Conservation (phyloP, 108 stramenopile species). For the Nitzschia inconspicua region DNA sequence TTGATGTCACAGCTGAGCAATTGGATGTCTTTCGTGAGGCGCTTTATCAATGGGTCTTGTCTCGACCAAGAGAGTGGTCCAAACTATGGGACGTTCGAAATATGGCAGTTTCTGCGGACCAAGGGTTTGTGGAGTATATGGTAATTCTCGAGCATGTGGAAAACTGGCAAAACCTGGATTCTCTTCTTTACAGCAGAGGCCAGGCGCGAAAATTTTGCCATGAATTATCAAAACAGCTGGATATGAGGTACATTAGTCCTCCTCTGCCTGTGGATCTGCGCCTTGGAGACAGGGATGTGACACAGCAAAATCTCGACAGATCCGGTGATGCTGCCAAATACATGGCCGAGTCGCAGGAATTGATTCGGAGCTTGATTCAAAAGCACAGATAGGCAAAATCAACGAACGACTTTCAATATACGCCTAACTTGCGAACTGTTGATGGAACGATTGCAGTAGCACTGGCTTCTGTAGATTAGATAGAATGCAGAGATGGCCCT, state of each 20-base stretch:
- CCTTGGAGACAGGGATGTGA: too few species aligned
- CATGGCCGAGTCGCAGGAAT: too few species aligned
- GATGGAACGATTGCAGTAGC: too few species aligned
- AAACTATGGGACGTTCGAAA: conserved; percentile 43
- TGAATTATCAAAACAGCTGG: conserved; percentile 60
- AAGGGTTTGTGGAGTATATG: conserved; percentile 49
- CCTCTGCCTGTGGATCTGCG: conserved; percentile 28
- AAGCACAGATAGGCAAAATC: too few species aligned
- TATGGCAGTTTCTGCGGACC: conserved; percentile 48
- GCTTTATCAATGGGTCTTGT: conserved; percentile 49
- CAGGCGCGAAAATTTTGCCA: conserved; percentile 51
- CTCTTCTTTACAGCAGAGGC: conserved; percentile 58
- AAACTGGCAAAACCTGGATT: conserved; percentile 39
- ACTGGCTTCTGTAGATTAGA: too few species aligned
- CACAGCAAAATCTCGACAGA: conserved; percentile 2
- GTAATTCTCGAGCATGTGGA: conserved; percentile 33
- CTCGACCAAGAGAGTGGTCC: conserved; percentile 61
- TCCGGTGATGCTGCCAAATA: not conserved
- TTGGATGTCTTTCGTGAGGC: conserved; percentile 47
- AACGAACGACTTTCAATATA: too few species aligned
- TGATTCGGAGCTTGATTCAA: too few species aligned
- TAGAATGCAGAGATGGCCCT: too few species aligned
- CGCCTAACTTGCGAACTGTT: too few species aligned
- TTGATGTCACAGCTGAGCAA: conserved; percentile 50
- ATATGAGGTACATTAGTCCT: conserved; percentile 46